Conservation (phyloP, 225 moss, liverwort and hornwort genomes). For the Pleurozium schreberi region DNA sequence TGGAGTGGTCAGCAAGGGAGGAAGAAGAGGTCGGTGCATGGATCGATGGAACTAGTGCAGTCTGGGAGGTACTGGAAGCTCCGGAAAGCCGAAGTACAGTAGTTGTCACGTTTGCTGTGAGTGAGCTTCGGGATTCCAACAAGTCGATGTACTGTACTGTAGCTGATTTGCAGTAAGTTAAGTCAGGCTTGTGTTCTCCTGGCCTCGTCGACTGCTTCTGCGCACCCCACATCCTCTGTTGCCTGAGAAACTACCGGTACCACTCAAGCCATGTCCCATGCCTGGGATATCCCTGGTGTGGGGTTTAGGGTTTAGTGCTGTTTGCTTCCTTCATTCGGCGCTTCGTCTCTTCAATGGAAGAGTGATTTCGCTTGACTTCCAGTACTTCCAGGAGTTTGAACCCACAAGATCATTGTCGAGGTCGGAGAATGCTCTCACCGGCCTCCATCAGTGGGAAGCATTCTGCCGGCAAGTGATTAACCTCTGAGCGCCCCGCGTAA, state of each 20-base stretch:
- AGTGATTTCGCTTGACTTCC: not conserved
- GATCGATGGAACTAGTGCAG: not conserved
- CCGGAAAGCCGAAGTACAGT: not conserved
- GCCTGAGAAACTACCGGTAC: not conserved
- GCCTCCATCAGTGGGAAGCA: slow-evolving; percentile 54
- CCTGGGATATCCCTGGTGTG: not conserved
- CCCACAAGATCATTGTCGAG: slow-evolving; percentile 9
- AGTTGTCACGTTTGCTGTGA: not conserved
- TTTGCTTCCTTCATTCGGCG: not conserved
- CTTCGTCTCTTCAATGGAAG: not conserved
- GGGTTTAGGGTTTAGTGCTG: not conserved
- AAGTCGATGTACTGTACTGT: not conserved
- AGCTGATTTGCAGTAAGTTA: not conserved
- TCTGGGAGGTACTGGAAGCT: not conserved
- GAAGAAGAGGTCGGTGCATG: not conserved
- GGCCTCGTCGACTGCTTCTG: not conserved
- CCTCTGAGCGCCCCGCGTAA: too few relatives aligned
- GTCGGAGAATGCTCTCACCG: slow-evolving; percentile 39
- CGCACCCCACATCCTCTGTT: not conserved
- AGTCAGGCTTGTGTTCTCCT: not conserved
- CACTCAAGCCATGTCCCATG: not conserved
- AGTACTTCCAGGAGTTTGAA: slow-evolving; percentile 66
- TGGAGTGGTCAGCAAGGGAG: not conserved
- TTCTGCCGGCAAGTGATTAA: not conserved
- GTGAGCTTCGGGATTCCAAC: not conserved